These are phyloP conservation scores for Metschnikowia peoriensis DNA, from an alignment of 805 yeast genomes.

Conservation along the genomic window DNA sequence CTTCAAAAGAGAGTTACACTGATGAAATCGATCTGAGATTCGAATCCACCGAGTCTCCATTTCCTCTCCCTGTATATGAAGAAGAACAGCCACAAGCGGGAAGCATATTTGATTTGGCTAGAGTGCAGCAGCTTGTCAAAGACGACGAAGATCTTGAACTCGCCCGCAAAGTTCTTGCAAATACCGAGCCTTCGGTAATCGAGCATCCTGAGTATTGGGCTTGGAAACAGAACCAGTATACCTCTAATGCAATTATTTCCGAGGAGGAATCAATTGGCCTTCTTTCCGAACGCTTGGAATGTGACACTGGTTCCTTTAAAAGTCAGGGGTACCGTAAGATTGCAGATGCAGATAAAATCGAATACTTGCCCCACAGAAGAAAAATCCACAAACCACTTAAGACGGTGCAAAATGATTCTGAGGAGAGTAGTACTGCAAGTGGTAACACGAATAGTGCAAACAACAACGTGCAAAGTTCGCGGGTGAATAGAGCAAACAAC, in stretches of 20 bases:
- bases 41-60: slow-evolving; percentile 46
- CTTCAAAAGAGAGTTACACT: slow-evolving; percentile 18
- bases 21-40: slow-evolving; percentile 38
- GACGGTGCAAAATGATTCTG: slow-evolving; percentile 67
- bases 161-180: slow-evolving; percentile 44
- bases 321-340: slow-evolving; percentile 74
- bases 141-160: slow-evolving; percentile 74
- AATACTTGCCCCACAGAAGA: slow-evolving; percentile 80
- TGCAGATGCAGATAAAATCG: slow-evolving; percentile 67
- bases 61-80: slow-evolving; percentile 56
- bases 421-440: slow-evolving; percentile 26
- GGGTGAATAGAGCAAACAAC: slow-evolving; percentile 82
- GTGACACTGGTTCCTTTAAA: slow-evolving; percentile 58
- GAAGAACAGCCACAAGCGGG: slow-evolving; percentile 34
- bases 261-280: slow-evolving; percentile 30
- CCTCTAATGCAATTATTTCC: slow-evolving; percentile 20
- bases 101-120: slow-evolving; percentile 40
- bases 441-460: slow-evolving; percentile 8
- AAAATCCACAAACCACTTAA: slow-evolving; percentile 66
- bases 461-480: slow-evolving; percentile 60
- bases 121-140: slow-evolving; percentile 53
- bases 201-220: slow-evolving; percentile 58
- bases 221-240: slow-evolving; percentile 51
- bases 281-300: slow-evolving; percentile 35
- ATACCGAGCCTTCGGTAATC: slow-evolving; percentile 21